Evolutionary conservation across 73 alveolate genomes (phyloP), one percentile per base, ranked within the genome.

Genomic region (Blepharisma stoltei): DNA sequence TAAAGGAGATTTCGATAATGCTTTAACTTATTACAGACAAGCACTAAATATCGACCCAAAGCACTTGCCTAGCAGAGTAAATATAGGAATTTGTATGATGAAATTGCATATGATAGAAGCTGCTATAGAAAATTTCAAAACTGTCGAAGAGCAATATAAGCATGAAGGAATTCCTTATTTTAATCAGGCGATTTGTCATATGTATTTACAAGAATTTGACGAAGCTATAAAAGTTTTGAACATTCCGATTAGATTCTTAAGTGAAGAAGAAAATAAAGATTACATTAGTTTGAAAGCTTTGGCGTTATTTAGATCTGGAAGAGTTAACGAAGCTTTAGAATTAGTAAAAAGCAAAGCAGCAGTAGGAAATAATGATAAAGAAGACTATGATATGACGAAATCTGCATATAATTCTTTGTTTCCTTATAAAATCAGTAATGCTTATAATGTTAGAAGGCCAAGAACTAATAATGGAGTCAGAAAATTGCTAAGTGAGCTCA

Each of bases 1-100:
- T 9, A 60, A 60, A 60, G 73, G 73, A 60, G 73, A 60, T 25
- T 60, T 60, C 46, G 73, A 60, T 38, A 20, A n/a, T 14, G 73
- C 73, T 14, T 8, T 60, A 14, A 25, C 45, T 25, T 25, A 18
- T 14, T 60, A 60, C 23, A n/a, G 73, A 20, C 73, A 20, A 60
- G 73, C 46, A 8, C 46, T 60, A 18, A 14, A 25, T 14, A 14
- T 20, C 3, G 46, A 60, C 46, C 46, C 14, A 14, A 18, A n/a
- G 2, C 73, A 60, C 73, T 11, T 20, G 18, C 47, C 46, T n/a
- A n/a, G 14, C 18, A 60, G 46, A 25, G 5, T 14, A 8, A 60
- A 60, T 38, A 8, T 60, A 38, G 73, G 73, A 1, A 38, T 60
- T 9, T 60, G 73, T 25, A 8, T 60, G 18, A 60, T 60, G 73